Evolutionary conservation across 306 rosid species (phyloP).

Genomic region (Dalbergia oliveri): DNA sequence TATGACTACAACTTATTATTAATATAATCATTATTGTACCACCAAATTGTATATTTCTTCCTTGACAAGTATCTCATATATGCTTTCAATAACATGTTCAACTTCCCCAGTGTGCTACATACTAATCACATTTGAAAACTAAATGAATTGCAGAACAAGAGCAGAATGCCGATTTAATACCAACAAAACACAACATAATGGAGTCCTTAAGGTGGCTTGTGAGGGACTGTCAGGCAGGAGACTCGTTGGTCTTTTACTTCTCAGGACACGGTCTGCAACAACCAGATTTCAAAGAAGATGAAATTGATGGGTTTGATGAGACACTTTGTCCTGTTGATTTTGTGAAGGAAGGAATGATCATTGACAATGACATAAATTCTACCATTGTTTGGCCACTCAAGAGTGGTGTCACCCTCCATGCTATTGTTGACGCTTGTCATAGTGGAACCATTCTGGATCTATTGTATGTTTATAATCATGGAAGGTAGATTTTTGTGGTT

Average conservation of each 20-base stretch:
- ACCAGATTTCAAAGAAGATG: conserved; percentile 69
- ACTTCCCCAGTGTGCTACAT: not conserved
- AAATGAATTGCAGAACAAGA: conserved; percentile 55
- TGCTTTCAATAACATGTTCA: conserved; percentile 6
- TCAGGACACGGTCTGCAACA: conserved; percentile 86
- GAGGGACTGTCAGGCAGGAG: conserved; percentile 68
- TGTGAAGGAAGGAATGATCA: conserved; percentile 65
- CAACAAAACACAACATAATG: conserved; percentile 77
- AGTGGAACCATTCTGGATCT: conserved; percentile 93
- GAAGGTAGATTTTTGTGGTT: conserved; percentile 35
- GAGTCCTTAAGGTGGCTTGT: conserved; percentile 78
- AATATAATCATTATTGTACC: not conserved
- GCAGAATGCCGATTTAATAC: conserved; percentile 37
- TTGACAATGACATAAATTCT: conserved; percentile 69
- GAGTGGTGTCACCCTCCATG: conserved; percentile 72
- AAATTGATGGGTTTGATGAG: conserved; percentile 78
- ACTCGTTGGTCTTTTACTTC: conserved; percentile 83
- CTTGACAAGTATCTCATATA: not conserved
- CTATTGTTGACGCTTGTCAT: conserved; percentile 87
- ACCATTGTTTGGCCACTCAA: conserved; percentile 79
- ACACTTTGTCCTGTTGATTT: conserved; percentile 78
- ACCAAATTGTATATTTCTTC: not conserved
- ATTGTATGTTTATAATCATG: conserved; percentile 49
- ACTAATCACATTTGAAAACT: conserved; percentile 4
- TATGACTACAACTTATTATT: not conserved